Percentiles rank a stretch among this genome's conserved stretches.
Conservation (phyloP, 2,329 filamentous ascomycete genomes). For the Apiospora phragmitis region DNA sequence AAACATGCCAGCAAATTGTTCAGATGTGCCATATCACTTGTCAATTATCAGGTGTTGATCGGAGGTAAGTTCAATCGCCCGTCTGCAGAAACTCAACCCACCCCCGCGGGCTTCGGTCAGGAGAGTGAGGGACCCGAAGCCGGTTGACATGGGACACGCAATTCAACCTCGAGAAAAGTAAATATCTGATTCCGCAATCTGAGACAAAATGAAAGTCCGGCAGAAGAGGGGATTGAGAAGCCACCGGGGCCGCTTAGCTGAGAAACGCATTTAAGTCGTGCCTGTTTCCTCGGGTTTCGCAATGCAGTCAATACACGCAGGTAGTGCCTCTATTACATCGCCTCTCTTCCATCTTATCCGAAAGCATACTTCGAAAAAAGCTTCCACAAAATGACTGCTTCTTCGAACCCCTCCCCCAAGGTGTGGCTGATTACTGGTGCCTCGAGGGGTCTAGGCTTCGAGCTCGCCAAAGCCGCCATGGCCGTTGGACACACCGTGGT, state of each 20-base stretch:
- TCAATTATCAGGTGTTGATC: background rate
- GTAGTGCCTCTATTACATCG: background rate
- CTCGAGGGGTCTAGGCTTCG: slow-evolving; percentile 26
- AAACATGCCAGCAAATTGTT: background rate
- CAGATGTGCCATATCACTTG: background rate
- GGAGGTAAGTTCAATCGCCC: background rate
- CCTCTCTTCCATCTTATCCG: background rate
- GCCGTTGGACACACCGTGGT: slow-evolving; percentile 27
- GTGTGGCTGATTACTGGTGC: slow-evolving; percentile 30
- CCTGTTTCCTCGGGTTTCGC: background rate
- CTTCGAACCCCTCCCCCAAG: background rate
- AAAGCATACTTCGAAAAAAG: background rate
- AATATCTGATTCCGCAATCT: background rate
- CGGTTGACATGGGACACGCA: background rate
- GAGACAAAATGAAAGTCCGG: background rate
- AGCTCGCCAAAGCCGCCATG: slow-evolving; percentile 23
- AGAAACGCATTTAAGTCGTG: background rate
- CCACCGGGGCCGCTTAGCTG: too few species aligned
- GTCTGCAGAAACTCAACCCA: background rate
- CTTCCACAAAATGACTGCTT: background rate
- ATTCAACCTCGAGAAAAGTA: background rate
- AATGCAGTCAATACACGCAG: background rate
- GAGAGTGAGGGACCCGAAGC: background rate
- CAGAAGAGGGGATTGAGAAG: background rate
- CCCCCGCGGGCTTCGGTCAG: background rate